Conservation (phyloP, 2,329 filamentous ascomycete genomes). For the Orbilia javanica region DNA sequence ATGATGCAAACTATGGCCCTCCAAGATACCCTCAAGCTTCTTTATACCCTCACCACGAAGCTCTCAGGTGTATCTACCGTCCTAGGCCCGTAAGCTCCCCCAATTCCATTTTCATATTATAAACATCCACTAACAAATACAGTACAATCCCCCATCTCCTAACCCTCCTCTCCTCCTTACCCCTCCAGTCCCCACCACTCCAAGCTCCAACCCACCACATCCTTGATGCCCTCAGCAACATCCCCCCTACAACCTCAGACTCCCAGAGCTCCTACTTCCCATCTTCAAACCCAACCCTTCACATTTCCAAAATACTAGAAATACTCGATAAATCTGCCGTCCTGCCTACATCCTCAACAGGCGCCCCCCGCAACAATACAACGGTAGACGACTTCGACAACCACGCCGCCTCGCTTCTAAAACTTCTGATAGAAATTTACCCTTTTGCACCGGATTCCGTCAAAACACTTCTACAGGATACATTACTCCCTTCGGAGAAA, state of each 20-base stretch:
- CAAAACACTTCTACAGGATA: conserved; percentile 73
- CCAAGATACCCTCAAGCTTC: conserved; percentile 83
- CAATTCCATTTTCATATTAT: neutral
- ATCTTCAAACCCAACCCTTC: conserved; percentile 63
- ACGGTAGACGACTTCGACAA: conserved; percentile 75
- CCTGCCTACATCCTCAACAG: neutral
- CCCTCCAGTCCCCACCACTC: conserved; percentile 75
- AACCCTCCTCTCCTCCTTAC: conserved; percentile 74
- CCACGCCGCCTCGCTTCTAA: conserved; percentile 78
- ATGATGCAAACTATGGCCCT: conserved; percentile 82
- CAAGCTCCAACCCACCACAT: conserved; percentile 78
- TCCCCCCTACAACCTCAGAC: conserved; percentile 72
- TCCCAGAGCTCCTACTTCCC: conserved; percentile 73
- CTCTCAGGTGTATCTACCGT: conserved; percentile 23
- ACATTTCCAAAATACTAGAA: conserved; percentile 68
- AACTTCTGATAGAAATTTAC: conserved; percentile 78
- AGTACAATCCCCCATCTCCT: conserved; percentile 76
- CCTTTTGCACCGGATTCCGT: conserved; percentile 75
- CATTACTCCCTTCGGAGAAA: conserved; percentile 78
- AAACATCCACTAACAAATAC: neutral
- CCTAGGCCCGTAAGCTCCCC: conserved; percentile 31
- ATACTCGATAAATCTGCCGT: conserved; percentile 37
- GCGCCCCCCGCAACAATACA: neutral
- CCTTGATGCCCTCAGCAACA: conserved; percentile 83
- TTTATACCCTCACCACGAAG: conserved; percentile 81